Evolutionary conservation across 2,329 filamentous ascomycete genomes (phyloP).

Genomic region (Tolypocladium guangdongense): DNA sequence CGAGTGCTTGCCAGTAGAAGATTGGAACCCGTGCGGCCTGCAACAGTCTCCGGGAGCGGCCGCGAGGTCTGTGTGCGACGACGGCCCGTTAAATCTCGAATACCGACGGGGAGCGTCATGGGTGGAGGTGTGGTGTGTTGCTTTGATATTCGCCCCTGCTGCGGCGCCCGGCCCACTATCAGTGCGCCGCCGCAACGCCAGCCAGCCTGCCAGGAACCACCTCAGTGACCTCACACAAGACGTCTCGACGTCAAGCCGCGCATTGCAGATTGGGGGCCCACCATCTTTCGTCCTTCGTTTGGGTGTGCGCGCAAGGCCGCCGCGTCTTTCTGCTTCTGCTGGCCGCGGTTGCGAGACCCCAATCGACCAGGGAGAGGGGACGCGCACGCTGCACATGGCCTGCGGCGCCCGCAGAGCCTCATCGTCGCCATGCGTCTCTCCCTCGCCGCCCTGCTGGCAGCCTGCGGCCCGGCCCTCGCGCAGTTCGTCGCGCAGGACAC

Average conservation of each 20-base stretch:
- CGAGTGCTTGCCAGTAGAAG: no score
- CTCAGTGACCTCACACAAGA: no score
- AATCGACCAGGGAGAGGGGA: not conserved
- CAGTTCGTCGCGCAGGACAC: conserved; percentile 23
- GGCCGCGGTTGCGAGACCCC: not conserved
- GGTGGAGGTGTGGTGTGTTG: no score
- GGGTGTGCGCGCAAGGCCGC: not conserved
- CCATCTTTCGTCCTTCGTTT: not conserved
- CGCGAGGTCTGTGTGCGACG: no score
- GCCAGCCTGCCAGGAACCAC: not conserved
- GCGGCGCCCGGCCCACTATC: no score
- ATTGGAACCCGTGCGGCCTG: no score
- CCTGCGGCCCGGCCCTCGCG: conserved; percentile 10
- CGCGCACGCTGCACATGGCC: not conserved
- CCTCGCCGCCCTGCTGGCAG: conserved; percentile 9
- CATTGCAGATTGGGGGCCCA: not conserved
- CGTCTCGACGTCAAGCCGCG: not conserved
- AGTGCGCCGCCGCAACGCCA: no score
- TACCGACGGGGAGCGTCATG: no score
- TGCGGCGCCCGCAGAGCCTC: not conserved
- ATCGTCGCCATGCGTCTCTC: conserved; percentile 7
- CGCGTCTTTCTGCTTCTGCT: not conserved
- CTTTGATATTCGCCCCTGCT: no score
- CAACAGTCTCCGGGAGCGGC: no score
- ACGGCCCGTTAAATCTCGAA: no score